Conservation (phyloP, 2,329 filamentous ascomycete genomes). For the Diaporthe ampelina region DNA sequence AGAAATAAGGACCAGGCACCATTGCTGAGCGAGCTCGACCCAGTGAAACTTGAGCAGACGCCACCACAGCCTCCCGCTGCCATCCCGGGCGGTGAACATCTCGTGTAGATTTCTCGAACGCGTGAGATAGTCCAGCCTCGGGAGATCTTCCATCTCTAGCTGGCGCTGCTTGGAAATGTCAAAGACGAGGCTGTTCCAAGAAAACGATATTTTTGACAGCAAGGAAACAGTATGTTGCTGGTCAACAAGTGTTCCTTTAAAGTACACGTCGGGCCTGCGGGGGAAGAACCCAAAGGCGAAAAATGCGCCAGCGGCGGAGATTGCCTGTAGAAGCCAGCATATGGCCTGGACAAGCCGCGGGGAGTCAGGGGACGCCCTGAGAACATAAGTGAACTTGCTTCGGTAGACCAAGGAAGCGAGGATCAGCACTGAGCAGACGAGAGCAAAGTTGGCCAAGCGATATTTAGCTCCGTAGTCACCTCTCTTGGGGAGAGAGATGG, state of each 20-base stretch:
- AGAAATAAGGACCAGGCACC: conserved; percentile 50
- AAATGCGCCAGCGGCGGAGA: conserved; percentile 44
- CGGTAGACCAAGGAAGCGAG: conserved; percentile 47
- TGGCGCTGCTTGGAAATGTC: conserved; percentile 48
- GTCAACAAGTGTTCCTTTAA: conserved; percentile 50
- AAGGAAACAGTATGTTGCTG: conserved; percentile 52
- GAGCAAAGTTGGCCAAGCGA: conserved; percentile 46
- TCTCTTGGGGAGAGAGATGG: conserved; percentile 47
- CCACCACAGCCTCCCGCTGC: conserved; percentile 49
- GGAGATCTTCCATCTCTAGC: conserved; percentile 51
- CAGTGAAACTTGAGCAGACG: conserved; percentile 49
- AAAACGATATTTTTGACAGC: conserved; percentile 48
- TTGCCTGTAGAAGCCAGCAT: conserved; percentile 48
- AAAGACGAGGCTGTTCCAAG: conserved; percentile 52
- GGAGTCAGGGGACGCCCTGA: conserved; percentile 38
- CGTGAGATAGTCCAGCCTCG: conserved; percentile 49
- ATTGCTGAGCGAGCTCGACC: conserved; percentile 49
- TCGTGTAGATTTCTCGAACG: conserved; percentile 48
- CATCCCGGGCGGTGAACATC: conserved; percentile 42
- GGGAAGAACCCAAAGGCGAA: conserved; percentile 50
- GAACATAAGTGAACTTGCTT: conserved; percentile 47
- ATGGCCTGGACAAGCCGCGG: conserved; percentile 42
- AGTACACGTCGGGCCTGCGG: conserved; percentile 52
- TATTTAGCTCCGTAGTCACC: conserved; percentile 48
- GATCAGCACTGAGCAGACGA: conserved; percentile 45